Percentiles rank a stretch among this genome's conserved stretches.
Conservation (phyloP, 2,329 filamentous ascomycete genomes). For the Cordyceps militaris region DNA sequence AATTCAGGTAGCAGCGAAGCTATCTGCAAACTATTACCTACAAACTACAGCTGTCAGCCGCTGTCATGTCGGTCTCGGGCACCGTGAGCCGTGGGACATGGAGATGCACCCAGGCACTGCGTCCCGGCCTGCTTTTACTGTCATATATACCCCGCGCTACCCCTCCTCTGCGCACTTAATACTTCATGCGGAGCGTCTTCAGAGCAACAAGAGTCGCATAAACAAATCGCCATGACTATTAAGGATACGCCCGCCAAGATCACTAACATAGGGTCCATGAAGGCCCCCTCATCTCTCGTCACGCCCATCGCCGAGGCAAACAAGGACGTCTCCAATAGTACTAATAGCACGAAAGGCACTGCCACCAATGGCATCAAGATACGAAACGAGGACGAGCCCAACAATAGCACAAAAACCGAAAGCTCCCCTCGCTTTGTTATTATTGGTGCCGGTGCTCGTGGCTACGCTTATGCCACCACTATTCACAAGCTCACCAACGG, state of each 20-base stretch:
- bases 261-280: slow-evolving; percentile 12
- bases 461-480: slow-evolving; percentile 64
- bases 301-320: neutral
- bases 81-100: neutral
- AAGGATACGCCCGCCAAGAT: slow-evolving; percentile 17
- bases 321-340: neutral
- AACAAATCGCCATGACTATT: slow-evolving; percentile 18
- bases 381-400: neutral
- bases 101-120: neutral
- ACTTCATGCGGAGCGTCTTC: neutral
- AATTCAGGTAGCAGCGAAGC: neutral
- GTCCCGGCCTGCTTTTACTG: too few species aligned
- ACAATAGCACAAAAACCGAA: slow-evolving; percentile 23
- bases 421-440: slow-evolving; percentile 62
- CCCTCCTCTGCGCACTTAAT: neutral
- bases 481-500: slow-evolving; percentile 59
- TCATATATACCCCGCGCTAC: slow-evolving; percentile 16
- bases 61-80: neutral
- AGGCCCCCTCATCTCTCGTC: neutral
- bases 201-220: neutral
- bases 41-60: neutral
- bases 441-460: slow-evolving; percentile 76
- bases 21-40: slow-evolving; percentile 7
- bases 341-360: neutral
- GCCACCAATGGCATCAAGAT: neutral